Conservation (phyloP, 495 filamentous ascomycete species). For the Neurospora intermedia region DNA sequence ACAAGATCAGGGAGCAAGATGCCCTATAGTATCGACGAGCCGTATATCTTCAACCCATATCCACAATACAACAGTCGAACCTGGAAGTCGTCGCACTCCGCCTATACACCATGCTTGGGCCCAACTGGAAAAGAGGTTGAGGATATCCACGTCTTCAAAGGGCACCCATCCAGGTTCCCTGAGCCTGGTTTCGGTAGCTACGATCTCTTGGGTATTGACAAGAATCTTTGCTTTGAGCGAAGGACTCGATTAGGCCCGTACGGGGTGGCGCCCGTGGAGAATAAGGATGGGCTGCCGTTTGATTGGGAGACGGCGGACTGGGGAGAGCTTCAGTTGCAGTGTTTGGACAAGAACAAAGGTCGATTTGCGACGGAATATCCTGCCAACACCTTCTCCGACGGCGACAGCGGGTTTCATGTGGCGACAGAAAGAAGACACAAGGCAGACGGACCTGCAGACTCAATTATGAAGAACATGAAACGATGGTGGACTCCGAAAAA, state of each 20-base stretch:
- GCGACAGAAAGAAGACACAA: not conserved
- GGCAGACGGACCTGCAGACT: not conserved
- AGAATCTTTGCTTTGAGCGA: slow-evolving; percentile 85
- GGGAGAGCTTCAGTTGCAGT: slow-evolving; percentile 57
- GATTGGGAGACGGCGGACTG: slow-evolving; percentile 61
- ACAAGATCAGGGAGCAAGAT: slow-evolving; percentile 8
- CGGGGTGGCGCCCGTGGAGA: slow-evolving; percentile 44
- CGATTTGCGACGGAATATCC: slow-evolving; percentile 37
- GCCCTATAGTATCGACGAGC: slow-evolving; percentile 20
- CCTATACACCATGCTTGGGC: slow-evolving; percentile 28
- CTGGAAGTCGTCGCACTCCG: slow-evolving; percentile 19
- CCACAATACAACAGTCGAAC: slow-evolving; percentile 32
- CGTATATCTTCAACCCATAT: slow-evolving; percentile 39
- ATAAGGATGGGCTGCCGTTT: slow-evolving; percentile 28
- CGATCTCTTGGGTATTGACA: slow-evolving; percentile 56
- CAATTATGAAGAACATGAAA: slow-evolving; percentile 1
- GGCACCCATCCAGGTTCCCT: slow-evolving; percentile 60
- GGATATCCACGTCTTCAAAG: slow-evolving; percentile 40
- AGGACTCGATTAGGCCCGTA: slow-evolving; percentile 79
- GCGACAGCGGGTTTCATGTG: not conserved
- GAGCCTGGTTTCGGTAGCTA: slow-evolving; percentile 73
- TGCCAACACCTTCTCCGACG: slow-evolving; percentile 20
- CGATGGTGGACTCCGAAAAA: not conserved
- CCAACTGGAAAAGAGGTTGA: slow-evolving; percentile 19
- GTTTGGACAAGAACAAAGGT: slow-evolving; percentile 48